Percentiles rank a stretch among this genome's conserved stretches.
These are phyloP conservation scores for Pleurotus cornucopiae DNA, from an alignment of 768 basidiomycete species.

Conservation along the genomic window DNA sequence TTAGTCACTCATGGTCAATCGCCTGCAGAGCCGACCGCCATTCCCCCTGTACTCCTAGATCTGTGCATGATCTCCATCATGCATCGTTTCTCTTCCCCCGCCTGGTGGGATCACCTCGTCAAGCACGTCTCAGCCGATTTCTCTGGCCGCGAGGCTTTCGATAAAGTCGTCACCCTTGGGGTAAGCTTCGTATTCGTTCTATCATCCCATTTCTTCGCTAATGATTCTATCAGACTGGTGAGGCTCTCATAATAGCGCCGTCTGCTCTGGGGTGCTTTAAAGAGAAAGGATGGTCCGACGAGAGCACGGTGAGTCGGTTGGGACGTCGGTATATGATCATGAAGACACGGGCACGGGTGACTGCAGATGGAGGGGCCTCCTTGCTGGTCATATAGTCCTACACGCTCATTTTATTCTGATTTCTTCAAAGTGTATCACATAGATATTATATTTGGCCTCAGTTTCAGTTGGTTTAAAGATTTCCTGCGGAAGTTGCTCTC, in stretches of 20 bases:
- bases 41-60: conserved; percentile 64
- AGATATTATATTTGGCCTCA: too few species aligned
- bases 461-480: too few species aligned
- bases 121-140: conserved; percentile 67
- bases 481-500: too few species aligned
- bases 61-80: conserved; percentile 62
- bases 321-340: conserved; percentile 57
- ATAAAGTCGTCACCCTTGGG: conserved; percentile 61
- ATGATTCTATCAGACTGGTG: conserved; percentile 48
- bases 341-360: conserved; percentile 59
- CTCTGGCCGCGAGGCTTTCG: conserved; percentile 54
- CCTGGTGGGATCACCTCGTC: conserved; percentile 70
- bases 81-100: conserved; percentile 71
- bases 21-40: conserved; percentile 61
- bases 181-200: conserved; percentile 26
- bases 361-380: conserved; percentile 62
- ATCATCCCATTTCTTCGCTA: background rate
- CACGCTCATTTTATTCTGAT: background rate
- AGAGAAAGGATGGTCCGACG: background rate
- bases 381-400: conserved; percentile 36
- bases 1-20: background rate
- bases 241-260: conserved; percentile 67
- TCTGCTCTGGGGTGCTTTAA: conserved; percentile 26
- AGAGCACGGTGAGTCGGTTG: conserved; percentile 34
- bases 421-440: too few species aligned